A percentile compares a stretch with the other conserved stretches of the same genome.
These are phyloP conservation scores for Mycena amicta DNA, from an alignment of 768 basidiomycete species.

Conservation along the genomic window DNA sequence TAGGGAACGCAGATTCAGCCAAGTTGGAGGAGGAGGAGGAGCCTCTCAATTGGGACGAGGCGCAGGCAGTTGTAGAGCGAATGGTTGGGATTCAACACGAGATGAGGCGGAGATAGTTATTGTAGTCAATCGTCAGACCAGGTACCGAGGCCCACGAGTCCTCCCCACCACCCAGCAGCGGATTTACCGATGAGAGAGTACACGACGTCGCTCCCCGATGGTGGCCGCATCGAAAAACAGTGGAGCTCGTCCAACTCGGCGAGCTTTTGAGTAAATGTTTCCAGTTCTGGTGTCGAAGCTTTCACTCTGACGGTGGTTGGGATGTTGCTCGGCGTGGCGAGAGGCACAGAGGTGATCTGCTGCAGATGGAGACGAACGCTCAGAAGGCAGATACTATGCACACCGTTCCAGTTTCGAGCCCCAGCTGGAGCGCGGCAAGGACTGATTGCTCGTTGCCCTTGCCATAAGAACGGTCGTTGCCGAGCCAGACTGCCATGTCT, in stretches of 20 bases:
- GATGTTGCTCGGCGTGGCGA: conserved; percentile 14
- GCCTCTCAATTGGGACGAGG: conserved; percentile 67
- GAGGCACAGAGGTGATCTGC: conserved; percentile 13
- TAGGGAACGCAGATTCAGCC: conserved; percentile 59
- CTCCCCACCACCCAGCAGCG: conserved; percentile 34
- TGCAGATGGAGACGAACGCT: conserved; percentile 9
- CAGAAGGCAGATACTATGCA: too few species aligned
- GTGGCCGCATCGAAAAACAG: conserved; percentile 29
- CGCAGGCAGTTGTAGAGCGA: conserved; percentile 63
- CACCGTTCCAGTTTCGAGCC: too few species aligned
- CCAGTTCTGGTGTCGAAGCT: conserved; percentile 10
- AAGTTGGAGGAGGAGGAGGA: conserved; percentile 64
- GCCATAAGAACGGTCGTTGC: conserved; percentile 42
- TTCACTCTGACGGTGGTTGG: conserved; percentile 19
- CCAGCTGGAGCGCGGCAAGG: conserved; percentile 27
- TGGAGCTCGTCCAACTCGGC: conserved; percentile 25
- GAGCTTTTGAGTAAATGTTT: conserved; percentile 5
- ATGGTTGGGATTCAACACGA: conserved; percentile 54
- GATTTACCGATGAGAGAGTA: conserved; percentile 43
- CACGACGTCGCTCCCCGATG: conserved; percentile 30
- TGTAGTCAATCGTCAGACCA: conserved; percentile 32
- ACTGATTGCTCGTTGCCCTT: conserved; percentile 42
- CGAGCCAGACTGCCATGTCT: conserved; percentile 57
- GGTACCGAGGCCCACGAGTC: conserved; percentile 38
- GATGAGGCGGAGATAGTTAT: conserved; percentile 28